Percentiles rank a stretch among this genome's conserved stretches.
Evolutionary conservation across 441 rosid species (phyloP).

Genomic region (Pelargonium myrrhifolium): DNA sequence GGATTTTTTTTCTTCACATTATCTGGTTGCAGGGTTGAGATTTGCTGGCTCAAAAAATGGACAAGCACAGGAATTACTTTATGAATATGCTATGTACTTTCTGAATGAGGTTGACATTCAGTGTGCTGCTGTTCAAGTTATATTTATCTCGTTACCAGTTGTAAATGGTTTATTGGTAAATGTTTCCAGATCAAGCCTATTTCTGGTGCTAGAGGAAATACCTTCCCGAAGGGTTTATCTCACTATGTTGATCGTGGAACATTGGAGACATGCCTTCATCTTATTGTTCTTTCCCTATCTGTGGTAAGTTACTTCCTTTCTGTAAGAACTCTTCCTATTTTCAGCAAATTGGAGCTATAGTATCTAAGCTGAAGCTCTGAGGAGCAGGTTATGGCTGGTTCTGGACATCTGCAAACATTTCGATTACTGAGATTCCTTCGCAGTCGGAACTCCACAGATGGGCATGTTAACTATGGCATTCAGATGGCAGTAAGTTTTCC

Average conservation of each 20-base stretch:
- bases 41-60: conserved; percentile 93
- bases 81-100: conserved; percentile 71
- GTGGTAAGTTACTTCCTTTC: conserved; percentile 42
- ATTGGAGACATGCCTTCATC: conserved; percentile 88
- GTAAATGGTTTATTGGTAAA: conserved; percentile 15
- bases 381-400: conserved; percentile 92
- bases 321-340: background rate
- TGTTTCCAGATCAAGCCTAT: conserved; percentile 81
- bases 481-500: conserved; percentile 79
- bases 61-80: conserved; percentile 77
- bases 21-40: conserved; percentile 61
- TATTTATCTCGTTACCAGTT: conserved; percentile 17
- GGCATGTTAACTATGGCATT: conserved; percentile 83
- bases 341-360: conserved; percentile 15
- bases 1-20: conserved; percentile 8
- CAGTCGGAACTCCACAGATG: conserved; percentile 67
- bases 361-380: conserved; percentile 15
- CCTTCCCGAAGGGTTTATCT: conserved; percentile 76
- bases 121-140: conserved; percentile 17
- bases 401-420: conserved; percentile 84
- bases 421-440: conserved; percentile 84
- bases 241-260: conserved; percentile 81
- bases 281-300: conserved; percentile 77
- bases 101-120: conserved; percentile 70
- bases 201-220: conserved; percentile 36